Percentiles rank a stretch among this genome's conserved stretches.
These are phyloP conservation scores for Beauveria sp. DNA, from an alignment of 2,329 filamentous ascomycete genomes.

Conservation along the genomic window DNA sequence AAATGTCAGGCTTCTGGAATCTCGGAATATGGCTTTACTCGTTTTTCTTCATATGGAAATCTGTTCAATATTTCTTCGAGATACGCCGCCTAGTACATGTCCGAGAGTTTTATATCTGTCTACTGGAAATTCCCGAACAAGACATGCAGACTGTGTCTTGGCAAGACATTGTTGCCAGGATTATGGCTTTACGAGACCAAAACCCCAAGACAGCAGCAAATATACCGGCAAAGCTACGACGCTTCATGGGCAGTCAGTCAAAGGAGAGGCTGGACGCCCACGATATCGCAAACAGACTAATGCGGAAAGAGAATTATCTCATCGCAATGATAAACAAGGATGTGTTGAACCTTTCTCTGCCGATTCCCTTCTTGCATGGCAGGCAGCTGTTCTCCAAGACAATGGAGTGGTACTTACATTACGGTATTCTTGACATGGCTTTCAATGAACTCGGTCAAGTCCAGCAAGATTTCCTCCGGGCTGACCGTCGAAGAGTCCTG, in stretches of 20 bases:
- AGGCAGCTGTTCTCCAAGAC: slow-evolving; percentile 82
- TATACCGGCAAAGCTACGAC: slow-evolving; percentile 42
- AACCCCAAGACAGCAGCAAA: slow-evolving; percentile 71
- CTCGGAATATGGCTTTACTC: slow-evolving; percentile 75
- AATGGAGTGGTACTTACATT: slow-evolving; percentile 84
- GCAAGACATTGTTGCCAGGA: slow-evolving; percentile 79
- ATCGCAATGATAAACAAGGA: slow-evolving; percentile 98
- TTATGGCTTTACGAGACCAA: slow-evolving; percentile 76
- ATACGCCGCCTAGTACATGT: slow-evolving; percentile 66
- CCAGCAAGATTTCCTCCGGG: slow-evolving; percentile 75
- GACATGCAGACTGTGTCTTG: slow-evolving; percentile 94
- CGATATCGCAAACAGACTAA: slow-evolving; percentile 92
- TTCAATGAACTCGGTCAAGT: slow-evolving; percentile 88
- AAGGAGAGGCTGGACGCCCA: slow-evolving; percentile 93
- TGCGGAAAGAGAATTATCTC: slow-evolving; percentile 94
- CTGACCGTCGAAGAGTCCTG: slow-evolving; percentile 69
- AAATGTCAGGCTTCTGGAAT: slow-evolving; percentile 70
- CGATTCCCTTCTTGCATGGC: slow-evolving; percentile 72
- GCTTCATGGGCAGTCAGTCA: slow-evolving; percentile 71
- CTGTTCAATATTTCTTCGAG: slow-evolving; percentile 66
- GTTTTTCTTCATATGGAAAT: slow-evolving; percentile 77
- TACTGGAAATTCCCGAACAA: slow-evolving; percentile 71
- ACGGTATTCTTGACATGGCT: slow-evolving; percentile 86
- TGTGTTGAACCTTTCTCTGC: slow-evolving; percentile 76
- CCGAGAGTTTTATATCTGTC: slow-evolving; percentile 76